Base-by-base conservation (phyloP, 2,329 filamentous ascomycete genomes). In the Lomentospora prolificans region DNA sequence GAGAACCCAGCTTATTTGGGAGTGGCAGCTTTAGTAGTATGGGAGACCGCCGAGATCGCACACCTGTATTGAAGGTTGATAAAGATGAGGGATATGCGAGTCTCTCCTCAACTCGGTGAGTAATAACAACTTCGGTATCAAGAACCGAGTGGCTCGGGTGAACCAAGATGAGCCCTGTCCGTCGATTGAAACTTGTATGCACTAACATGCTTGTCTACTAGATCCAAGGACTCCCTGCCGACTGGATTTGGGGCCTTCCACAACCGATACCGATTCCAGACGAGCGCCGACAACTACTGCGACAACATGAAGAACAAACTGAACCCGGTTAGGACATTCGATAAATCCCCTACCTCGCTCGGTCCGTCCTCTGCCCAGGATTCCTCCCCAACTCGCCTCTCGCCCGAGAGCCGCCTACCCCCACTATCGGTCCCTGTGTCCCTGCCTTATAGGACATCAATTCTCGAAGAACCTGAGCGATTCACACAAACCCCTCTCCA, bases 271-370 rank as follows among this genome's bases (percentile, higher is more conserved):
- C 70, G 76, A 57, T 76, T 78, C 59, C 69, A 70, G 51, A 70
- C 73, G 3, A 69, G 71, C 53, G 71, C 73, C 61, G 69, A 76
- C 48, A 68, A 75, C 12, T 75, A 81, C 54, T 75, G 77, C 58
- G 74, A 71, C 57, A 72, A 68, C 53, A 72, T 81, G 63, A 75
- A 80, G 58, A 78, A 77, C 64, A 82, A 79, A 66, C 69, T 83
- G n/a, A 73, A 81, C 57, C 71, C 74, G 1, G 66, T 72, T 36
- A 70, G 73, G 36, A 70, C 67, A 0, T 50, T 55, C 6, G 53
- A 73, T 75, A 7, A 72, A 75, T 2, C 70, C 75, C 22, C 71
- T 71, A 51, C 74, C 75, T 19, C 24, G 24, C 24, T 46, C 9
- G 9, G 36, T 4, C 30, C 51, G 3, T 8, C 67, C 69, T 75